Evolutionary conservation across 768 basidiomycete genomes (phyloP).

Genomic region (Thelephora ganbajun): DNA sequence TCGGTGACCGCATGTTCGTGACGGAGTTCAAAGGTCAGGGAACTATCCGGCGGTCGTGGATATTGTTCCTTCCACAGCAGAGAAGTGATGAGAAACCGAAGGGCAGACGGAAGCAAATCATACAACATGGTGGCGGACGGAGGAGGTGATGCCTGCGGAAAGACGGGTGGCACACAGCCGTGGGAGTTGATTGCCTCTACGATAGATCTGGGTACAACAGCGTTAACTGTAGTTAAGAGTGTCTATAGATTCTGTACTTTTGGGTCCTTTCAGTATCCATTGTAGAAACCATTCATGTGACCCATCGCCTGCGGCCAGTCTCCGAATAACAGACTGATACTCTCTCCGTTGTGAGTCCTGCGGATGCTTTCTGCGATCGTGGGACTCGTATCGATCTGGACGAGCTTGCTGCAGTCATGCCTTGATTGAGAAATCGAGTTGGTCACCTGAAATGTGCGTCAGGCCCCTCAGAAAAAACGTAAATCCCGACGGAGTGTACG

Average conservation of each 20-base stretch:
- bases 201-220: too few relatives aligned
- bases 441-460: slow-evolving; percentile 47
- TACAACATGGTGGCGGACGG: slow-evolving; percentile 7
- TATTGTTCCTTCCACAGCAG: slow-evolving; percentile 4
- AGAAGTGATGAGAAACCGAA: slow-evolving; percentile 12
- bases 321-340: slow-evolving; percentile 77
- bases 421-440: slow-evolving; percentile 85
- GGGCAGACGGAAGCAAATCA: slow-evolving; percentile 11
- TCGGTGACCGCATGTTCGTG: slow-evolving; percentile 48
- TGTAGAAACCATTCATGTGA: slow-evolving; percentile 11
- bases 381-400: slow-evolving; percentile 81
- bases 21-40: slow-evolving; percentile 45
- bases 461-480: neutral
- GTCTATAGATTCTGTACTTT: neutral
- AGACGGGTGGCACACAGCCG: too few relatives aligned
- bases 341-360: slow-evolving; percentile 88
- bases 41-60: neutral
- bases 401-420: slow-evolving; percentile 63
- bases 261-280: slow-evolving; percentile 1
- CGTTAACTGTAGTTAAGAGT: neutral
- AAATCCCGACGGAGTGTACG: slow-evolving; percentile 14
- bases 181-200: too few relatives aligned
- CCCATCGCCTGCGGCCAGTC: slow-evolving; percentile 50
- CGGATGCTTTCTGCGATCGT: slow-evolving; percentile 94
- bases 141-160: too few relatives aligned